These are phyloP conservation scores for Aspergillus unguis DNA, from an alignment of 2,329 filamentous ascomycete species.

Conservation along the genomic window DNA sequence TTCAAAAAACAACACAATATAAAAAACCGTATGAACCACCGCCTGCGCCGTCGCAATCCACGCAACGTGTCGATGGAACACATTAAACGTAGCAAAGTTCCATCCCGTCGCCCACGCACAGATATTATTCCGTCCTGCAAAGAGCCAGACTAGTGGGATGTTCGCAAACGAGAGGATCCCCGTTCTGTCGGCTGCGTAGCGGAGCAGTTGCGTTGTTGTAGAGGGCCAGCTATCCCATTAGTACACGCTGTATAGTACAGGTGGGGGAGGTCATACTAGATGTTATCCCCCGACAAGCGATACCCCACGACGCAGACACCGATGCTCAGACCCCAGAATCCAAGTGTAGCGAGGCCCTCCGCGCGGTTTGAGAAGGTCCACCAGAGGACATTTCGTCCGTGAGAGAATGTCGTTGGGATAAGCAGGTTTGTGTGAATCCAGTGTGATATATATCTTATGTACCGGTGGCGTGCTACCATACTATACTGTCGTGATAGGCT, in stretches of 20 bases:
- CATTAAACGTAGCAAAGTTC: conserved; percentile 64
- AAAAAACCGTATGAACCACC: conserved; percentile 60
- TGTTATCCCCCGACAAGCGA: conserved; percentile 44
- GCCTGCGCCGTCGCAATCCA: conserved; percentile 61
- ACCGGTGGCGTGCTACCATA: conserved; percentile 1
- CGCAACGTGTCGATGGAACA: conserved; percentile 66
- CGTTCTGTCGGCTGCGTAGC: conserved; percentile 62
- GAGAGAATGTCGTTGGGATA: conserved; percentile 44
- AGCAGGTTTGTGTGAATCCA: conserved; percentile 41
- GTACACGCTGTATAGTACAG: conserved; percentile 4
- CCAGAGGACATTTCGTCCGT: conserved; percentile 41
- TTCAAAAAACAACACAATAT: conserved; percentile 43
- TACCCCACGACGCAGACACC: conserved; percentile 46
- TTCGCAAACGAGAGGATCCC: conserved; percentile 63
- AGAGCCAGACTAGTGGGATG: conserved; percentile 63
- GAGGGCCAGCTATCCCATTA: conserved; percentile 26
- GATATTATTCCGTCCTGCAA: conserved; percentile 64
- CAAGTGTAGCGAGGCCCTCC: conserved; percentile 44
- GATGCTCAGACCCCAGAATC: conserved; percentile 47
- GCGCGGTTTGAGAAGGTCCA: conserved; percentile 49
- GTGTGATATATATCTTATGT: conserved; percentile 18
- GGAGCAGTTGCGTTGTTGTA: conserved; percentile 40
- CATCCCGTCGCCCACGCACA: conserved; percentile 66
- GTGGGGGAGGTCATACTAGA: conserved; percentile 39
- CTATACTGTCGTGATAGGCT: too few relatives aligned